Percentiles rank a stretch among this genome's conserved stretches.
Conservation (phyloP, 192 early-diverging fungal species). For the Entomortierella beljakovae region DNA sequence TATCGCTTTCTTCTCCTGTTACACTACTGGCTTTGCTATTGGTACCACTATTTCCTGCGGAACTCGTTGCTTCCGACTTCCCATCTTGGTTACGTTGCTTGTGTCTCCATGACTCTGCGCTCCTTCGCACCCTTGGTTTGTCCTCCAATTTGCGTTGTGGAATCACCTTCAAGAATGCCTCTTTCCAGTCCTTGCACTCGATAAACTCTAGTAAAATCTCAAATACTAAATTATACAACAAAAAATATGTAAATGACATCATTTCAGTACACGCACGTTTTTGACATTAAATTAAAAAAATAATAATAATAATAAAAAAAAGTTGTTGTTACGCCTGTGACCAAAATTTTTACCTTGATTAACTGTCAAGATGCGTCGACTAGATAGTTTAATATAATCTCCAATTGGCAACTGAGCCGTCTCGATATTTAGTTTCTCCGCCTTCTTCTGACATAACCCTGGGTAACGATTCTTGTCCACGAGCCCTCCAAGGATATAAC, state of each 20-base stretch:
- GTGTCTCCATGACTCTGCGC: constrained; percentile 30
- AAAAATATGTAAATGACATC: neutral
- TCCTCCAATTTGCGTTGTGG: constrained; percentile 88
- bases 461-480: constrained; percentile 91
- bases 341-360: constrained; percentile 78
- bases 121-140: constrained; percentile 37
- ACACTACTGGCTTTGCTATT: constrained; percentile 34
- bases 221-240: constrained; percentile 82
- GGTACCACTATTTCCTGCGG: constrained; percentile 9
- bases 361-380: constrained; percentile 90
- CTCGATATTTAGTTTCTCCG: constrained; percentile 75
- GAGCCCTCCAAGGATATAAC: constrained; percentile 94
- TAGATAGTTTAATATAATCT: constrained; percentile 81
- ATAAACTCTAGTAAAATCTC: constrained; percentile 89
- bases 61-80: constrained; percentile 4
- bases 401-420: constrained; percentile 89
- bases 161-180: constrained; percentile 90
- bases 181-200: constrained; percentile 84
- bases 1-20: constrained; percentile 14
- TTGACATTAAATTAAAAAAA: neutral
- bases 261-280: neutral
- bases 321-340: neutral
- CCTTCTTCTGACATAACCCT: constrained; percentile 82
- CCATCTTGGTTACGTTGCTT: neutral
- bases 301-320: neutral